phyloP scores from a whole-genome alignment of 331 rosid species.

The Phaseolus coccineus region DNA sequence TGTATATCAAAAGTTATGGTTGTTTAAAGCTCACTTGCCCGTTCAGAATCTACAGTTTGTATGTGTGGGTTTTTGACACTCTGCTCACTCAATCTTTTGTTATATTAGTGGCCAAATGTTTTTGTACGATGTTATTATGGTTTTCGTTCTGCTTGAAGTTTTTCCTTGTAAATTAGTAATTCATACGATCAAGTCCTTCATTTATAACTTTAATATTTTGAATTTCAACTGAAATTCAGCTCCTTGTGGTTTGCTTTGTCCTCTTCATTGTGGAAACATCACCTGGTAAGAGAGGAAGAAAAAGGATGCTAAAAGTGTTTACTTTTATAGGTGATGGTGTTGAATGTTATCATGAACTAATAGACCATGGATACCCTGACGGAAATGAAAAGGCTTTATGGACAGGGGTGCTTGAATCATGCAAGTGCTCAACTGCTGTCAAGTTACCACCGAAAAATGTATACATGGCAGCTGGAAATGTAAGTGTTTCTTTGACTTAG shows the following conservation, averaged over 20 bases:
- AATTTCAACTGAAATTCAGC: constrained; percentile 33
- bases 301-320: constrained; percentile 45
- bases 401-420: constrained; percentile 62
- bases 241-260: constrained; percentile 33
- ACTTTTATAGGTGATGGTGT: constrained; percentile 51
- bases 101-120: constrained; percentile 9
- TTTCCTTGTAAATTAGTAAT: constrained; percentile 23
- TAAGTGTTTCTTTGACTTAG: constrained; percentile 49
- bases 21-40: constrained; percentile 9
- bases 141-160: constrained; percentile 9
- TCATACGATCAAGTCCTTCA: constrained; percentile 5
- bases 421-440: constrained; percentile 45
- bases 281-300: constrained; percentile 33
- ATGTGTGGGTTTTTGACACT: neutral
- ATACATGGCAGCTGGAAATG: constrained; percentile 55
- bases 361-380: constrained; percentile 51
- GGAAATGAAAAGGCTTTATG: constrained; percentile 63
- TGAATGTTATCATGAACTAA: constrained; percentile 49
- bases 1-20: neutral
- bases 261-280: constrained; percentile 29
- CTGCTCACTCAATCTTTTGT: neutral
- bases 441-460: constrained; percentile 49
- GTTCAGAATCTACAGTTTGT: neutral
- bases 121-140: constrained; percentile 23
- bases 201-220: neutral